These are phyloP conservation scores for Penicillium subrubescens DNA, from an alignment of 495 filamentous ascomycete species.

Conservation along the genomic window DNA sequence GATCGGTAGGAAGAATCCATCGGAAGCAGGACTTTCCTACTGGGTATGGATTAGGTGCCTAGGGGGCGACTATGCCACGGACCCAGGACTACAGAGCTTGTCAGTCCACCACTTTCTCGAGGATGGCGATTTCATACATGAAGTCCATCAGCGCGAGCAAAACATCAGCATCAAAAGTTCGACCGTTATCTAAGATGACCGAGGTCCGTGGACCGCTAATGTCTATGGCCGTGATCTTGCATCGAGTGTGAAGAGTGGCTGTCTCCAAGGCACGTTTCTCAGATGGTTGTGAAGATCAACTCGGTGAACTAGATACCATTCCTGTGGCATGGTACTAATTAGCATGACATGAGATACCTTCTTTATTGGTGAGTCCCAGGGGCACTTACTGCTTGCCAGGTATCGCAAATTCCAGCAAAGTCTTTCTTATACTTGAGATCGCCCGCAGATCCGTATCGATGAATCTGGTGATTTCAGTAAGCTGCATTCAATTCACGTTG, in stretches of 20 bases:
- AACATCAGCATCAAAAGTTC: not conserved
- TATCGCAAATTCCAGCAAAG: conserved; percentile 22
- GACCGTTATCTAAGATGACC: not conserved
- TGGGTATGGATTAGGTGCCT: not conserved
- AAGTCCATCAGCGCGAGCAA: not conserved
- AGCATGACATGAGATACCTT: not conserved
- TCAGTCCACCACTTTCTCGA: not conserved
- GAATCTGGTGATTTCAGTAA: conserved; percentile 5
- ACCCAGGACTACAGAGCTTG: not conserved
- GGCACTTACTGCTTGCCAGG: conserved; percentile 22
- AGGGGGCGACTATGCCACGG: not conserved
- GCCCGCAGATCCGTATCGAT: conserved; percentile 14
- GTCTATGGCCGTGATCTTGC: conserved; percentile 14
- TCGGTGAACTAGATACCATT: conserved; percentile 52
- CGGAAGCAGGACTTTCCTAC: not conserved
- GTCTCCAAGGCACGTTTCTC: conserved; percentile 36
- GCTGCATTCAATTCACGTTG: too few species aligned
- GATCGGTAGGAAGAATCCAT: not conserved
- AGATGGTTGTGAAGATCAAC: conserved; percentile 55
- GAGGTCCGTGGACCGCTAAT: not conserved
- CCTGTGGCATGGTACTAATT: conserved; percentile 1
- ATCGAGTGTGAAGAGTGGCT: conserved; percentile 53
- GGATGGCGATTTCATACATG: not conserved
- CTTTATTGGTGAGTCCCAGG: not conserved
- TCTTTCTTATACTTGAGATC: not conserved